Evolutionary conservation across 306 rosid species (phyloP).

Genomic region (Canavalia gladiata): DNA sequence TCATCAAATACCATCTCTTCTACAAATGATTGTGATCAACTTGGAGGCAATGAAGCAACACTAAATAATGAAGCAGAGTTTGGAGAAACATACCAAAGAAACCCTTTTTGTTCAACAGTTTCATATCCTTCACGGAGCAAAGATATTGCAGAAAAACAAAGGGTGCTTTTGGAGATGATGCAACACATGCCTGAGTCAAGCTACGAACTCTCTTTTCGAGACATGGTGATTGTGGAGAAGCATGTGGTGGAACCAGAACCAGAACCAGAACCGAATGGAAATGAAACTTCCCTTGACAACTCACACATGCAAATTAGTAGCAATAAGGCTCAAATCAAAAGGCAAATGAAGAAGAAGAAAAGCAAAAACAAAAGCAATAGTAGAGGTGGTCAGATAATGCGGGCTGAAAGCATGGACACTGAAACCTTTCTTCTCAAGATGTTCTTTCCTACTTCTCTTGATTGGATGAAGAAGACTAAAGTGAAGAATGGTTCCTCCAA

Average conservation of each 20-base stretch:
- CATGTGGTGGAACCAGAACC: conserved; percentile 34
- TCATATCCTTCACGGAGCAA: conserved; percentile 56
- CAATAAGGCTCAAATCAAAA: conserved; percentile 38
- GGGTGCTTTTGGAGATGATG: conserved; percentile 65
- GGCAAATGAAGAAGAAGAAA: conserved; percentile 48
- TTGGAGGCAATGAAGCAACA: conserved; percentile 43
- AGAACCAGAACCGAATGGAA: conserved; percentile 41
- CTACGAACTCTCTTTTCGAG: conserved; percentile 78
- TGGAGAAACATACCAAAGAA: conserved; percentile 31
- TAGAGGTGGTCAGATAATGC: conserved; percentile 53
- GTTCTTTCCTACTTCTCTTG: conserved; percentile 70
- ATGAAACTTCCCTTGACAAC: conserved; percentile 37
- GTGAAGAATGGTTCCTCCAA: conserved; percentile 46
- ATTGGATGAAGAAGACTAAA: conserved; percentile 62
- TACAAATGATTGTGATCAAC: conserved; percentile 34
- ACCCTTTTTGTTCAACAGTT: conserved; percentile 10
- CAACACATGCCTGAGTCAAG: conserved; percentile 65
- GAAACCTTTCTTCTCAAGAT: conserved; percentile 67
- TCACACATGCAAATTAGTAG: conserved; percentile 2
- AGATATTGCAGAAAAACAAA: conserved; percentile 62
- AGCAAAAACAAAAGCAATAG: conserved; percentile 30
- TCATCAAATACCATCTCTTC: conserved; percentile 38
- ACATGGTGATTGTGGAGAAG: conserved; percentile 66
- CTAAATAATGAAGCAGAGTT: conserved; percentile 33
- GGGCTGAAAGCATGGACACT: conserved; percentile 69